Conservation (phyloP, 768 basidiomycete species). For the Auriscalpium microsporum region DNA sequence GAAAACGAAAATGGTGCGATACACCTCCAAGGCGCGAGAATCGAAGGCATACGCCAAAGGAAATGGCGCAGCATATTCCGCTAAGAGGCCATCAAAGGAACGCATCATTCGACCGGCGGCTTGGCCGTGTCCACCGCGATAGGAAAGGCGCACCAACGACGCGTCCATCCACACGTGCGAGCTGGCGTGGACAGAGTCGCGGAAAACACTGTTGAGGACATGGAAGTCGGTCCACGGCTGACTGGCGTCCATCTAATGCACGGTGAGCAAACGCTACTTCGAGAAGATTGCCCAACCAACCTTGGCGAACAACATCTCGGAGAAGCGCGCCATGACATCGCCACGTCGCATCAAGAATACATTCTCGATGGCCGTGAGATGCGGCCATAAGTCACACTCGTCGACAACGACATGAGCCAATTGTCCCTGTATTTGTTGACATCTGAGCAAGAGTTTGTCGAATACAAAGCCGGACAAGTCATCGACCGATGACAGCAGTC, state of each 20-base stretch:
- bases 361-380: slow-evolving; percentile 57
- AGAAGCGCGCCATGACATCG: slow-evolving; percentile 69
- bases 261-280: background rate
- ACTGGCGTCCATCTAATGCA: slow-evolving; percentile 59
- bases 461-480: slow-evolving; percentile 53
- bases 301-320: slow-evolving; percentile 67
- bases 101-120: slow-evolving; percentile 47
- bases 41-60: slow-evolving; percentile 74
- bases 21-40: slow-evolving; percentile 44
- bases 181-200: slow-evolving; percentile 51
- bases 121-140: slow-evolving; percentile 42
- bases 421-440: slow-evolving; percentile 39
- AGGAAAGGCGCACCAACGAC: slow-evolving; percentile 64
- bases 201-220: slow-evolving; percentile 72
- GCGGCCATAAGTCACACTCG: slow-evolving; percentile 57
- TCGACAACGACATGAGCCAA: slow-evolving; percentile 53
- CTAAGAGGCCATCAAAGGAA: slow-evolving; percentile 53
- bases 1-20: slow-evolving; percentile 62
- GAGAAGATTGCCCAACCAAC: slow-evolving; percentile 28
- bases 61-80: slow-evolving; percentile 80
- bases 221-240: slow-evolving; percentile 76
- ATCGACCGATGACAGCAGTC: slow-evolving; percentile 51
- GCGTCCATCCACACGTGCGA: slow-evolving; percentile 51
- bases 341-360: slow-evolving; percentile 69
- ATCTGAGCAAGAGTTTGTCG: slow-evolving; percentile 53